Base-by-base conservation (phyloP, 768 basidiomycete genomes). In the Filobasidium floriforme region DNA sequence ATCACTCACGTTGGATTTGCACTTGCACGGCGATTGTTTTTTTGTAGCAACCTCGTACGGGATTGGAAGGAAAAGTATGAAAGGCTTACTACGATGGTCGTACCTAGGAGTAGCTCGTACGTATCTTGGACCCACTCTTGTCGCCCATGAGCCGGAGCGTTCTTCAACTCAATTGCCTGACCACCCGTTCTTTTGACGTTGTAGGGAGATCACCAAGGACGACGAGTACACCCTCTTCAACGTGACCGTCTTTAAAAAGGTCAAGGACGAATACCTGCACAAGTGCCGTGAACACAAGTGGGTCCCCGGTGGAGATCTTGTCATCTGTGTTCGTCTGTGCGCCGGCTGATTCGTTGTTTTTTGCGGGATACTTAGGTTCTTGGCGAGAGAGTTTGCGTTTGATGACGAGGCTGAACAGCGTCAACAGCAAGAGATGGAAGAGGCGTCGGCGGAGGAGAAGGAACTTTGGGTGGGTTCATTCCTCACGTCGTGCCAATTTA, bases 201-300 rank as follows among this genome's bases (percentile, higher is more conserved):
- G 59, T 76, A 94, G 91, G 61, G 78, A 84, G 68, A 83, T 97
- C 60, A 82, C 87, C 3, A 84, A 87, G 29, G 96, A 99, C 75
- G 88, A 91, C 63, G 96, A 98, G 71, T 99, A 87, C 78, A 83
- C 84, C 28, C 82, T 99, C 18, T 92, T 88, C 73, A 82, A 84
- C 14, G 90, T 91, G 5, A 89, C 93, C 44, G 81, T 96, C 41
- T 99, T 99, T 84, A 86, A 86, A 73, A 87, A 89, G 71, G 86
- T 91, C 43, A 88, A 89, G 74, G 96, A 98, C 70, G 89, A 93
- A 66, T 97, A 94, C 76, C 79, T 86, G 1, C 92, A 97, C 80
- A 93, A 89, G 76, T 94, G 91, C 75, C 83, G 96, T 67, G 96
- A 98, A 77, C 87, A 90, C 79, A 98, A 94, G 92, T 94, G 72